These are phyloP conservation scores for Lathyrus sativus DNA, from an alignment of 306 rosid genomes.

Conservation along the genomic window DNA sequence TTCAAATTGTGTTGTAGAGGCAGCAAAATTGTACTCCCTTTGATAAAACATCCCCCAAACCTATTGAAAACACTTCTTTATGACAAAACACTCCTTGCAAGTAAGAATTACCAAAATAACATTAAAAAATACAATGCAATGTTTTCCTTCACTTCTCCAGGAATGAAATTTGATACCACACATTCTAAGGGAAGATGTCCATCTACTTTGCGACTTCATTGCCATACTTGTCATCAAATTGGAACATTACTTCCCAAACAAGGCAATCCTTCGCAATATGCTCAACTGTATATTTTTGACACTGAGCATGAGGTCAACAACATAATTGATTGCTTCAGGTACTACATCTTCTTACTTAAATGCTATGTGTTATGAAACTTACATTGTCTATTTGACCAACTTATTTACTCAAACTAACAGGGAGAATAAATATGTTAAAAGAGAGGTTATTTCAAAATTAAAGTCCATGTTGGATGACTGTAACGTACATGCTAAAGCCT, in stretches of 20 bases:
- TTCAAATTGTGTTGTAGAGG: not conserved
- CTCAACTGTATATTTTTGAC: too few species aligned
- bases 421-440: too few species aligned
- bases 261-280: too few species aligned
- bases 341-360: too few species aligned
- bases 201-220: not conserved
- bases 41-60: not conserved
- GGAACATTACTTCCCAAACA: not conserved
- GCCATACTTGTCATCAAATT: not conserved
- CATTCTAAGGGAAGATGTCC: not conserved
- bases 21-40: not conserved
- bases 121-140: not conserved
- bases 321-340: too few species aligned
- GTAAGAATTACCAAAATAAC: not conserved
- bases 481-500: too few species aligned
- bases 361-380: too few species aligned
- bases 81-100: fast-evolving
- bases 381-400: too few species aligned
- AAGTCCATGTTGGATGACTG: too few species aligned
- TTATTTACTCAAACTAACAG: too few species aligned
- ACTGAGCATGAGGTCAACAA: too few species aligned
- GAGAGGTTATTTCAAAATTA: too few species aligned
- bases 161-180: not conserved
- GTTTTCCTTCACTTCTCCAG: not conserved
- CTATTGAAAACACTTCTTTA: not conserved